Base-by-base conservation (phyloP, 257 asterid genomes). In the Scutellaria minor region DNA sequence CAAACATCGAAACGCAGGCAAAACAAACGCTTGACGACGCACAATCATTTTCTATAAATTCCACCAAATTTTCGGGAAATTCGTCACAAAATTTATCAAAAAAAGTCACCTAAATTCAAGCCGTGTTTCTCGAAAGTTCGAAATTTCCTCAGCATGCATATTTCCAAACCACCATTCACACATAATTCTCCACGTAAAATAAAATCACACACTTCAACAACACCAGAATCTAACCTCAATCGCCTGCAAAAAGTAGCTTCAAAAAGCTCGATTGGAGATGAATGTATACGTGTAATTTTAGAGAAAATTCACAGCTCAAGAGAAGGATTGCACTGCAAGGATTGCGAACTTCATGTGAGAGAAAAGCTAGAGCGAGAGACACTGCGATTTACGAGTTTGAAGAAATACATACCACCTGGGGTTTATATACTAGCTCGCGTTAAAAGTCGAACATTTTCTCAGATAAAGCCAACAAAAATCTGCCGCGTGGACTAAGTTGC, bases 281-380 rank as follows among this genome's bases (percentile, higher is more conserved):
- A 20, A n/a, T 27, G 22, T 46, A 7, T 73, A 20, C 3, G 70
- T 50, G 54, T 5, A 42, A 40, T 61, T 4, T 3, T 66, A 57
- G 45, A 24, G 48, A 72, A 74, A 57, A 39, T 50, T n/a, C 45
- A 22, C 7, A 56, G 44, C 72, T 74, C 82, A 71, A 75, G 66
- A 70, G 82, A 80, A 77, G 78, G 35, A 57, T 5, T 35, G 84
- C 74, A 71, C 31, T 71, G 10, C 14, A 50, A 52, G 76, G 58
- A 75, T 76, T 69, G 81, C 77, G 24, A 75, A 64, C 79, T 77
- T 85, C 84, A 57, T 64, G 72, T 15, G 81, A 78, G 82, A 53
- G 54, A 14, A 14, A 35, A 22, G 66, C 0, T 7, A 1, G 64
- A 55, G 59, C 52, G 56, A n/a, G 31, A 12, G 37, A 31, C 27